phyloP scores from a whole-genome alignment of 148 eudicot genomes.

The Drosera capensis region DNA sequence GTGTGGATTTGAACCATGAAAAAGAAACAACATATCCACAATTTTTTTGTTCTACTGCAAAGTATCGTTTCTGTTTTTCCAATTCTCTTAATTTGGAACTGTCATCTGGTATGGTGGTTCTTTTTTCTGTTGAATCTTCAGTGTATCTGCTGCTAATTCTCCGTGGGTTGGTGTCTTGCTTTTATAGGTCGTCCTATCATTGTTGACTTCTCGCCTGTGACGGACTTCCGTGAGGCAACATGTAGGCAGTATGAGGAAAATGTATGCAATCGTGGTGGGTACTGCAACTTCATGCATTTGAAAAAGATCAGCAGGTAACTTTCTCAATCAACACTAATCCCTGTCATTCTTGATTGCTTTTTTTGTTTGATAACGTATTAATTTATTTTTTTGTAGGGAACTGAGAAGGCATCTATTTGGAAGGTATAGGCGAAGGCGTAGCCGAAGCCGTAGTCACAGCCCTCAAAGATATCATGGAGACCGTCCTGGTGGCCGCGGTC shows the following conservation, averaged over 20 bases:
- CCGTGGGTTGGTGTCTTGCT: no score
- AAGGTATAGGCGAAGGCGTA: constrained; percentile 55
- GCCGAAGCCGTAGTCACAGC: constrained; percentile 71
- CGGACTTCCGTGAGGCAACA: constrained; percentile 70
- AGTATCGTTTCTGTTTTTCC: no score
- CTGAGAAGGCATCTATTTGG: constrained; percentile 76
- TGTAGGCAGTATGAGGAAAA: constrained; percentile 69
- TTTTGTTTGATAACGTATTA: not conserved
- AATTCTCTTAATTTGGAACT: no score
- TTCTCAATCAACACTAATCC: no score
- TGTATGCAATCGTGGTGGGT: constrained; percentile 63
- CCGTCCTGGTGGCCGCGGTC: no score
- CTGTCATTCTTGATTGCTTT: no score
- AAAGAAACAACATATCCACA: no score
- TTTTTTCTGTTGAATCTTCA: constrained; percentile 63
- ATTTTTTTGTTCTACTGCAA: no score
- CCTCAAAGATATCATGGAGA: constrained; percentile 47
- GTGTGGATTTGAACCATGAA: no score
- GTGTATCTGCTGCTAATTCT: no score
- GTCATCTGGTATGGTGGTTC: constrained; percentile 22
- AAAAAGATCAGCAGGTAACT: constrained; percentile 70
- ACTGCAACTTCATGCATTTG: constrained; percentile 70
- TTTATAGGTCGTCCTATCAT: constrained; percentile 50
- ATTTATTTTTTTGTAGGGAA: constrained; percentile 31
- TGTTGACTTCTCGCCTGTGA: constrained; percentile 64